phyloP scores from a whole-genome alignment of 192 early-diverging fungal species.

The Allomyces javanicus region DNA sequence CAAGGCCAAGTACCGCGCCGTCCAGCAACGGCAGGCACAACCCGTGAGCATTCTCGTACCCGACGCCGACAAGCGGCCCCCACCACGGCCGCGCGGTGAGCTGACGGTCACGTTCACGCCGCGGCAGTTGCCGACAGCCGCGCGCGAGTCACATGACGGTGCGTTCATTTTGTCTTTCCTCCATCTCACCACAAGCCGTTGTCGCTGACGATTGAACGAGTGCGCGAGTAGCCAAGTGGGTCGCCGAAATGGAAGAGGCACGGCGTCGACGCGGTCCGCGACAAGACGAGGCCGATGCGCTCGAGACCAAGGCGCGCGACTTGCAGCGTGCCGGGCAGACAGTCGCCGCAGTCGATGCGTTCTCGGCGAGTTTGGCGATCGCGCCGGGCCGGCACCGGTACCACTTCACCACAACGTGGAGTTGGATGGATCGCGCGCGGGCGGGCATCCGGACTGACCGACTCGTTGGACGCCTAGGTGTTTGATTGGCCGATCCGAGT shows the following conservation, averaged over 20 bases:
- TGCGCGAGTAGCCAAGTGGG: neutral
- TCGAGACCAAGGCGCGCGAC: neutral
- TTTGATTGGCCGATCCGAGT: neutral
- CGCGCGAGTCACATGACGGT: conserved; percentile 35
- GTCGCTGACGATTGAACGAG: too few relatives aligned
- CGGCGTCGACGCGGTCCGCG: neutral
- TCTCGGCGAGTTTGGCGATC: neutral
- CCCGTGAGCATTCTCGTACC: too few relatives aligned
- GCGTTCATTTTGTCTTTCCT: neutral
- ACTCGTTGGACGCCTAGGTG: too few relatives aligned
- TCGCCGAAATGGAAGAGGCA: neutral
- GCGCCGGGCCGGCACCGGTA: neutral
- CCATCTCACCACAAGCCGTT: neutral
- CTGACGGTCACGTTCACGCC: conserved; percentile 21
- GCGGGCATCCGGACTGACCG: neutral
- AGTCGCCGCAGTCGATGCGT: neutral
- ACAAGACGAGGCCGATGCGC: neutral
- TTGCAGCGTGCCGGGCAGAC: neutral
- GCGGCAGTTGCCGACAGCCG: conserved; percentile 21
- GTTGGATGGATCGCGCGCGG: neutral
- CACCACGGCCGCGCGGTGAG: conserved; percentile 5
- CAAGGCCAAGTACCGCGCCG: conserved; percentile 12
- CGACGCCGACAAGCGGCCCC: conserved; percentile 1
- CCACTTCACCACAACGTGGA: neutral
- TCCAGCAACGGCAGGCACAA: conserved; percentile 4